Conservation (phyloP, 2,329 filamentous ascomycete genomes). For the Scortechinia acanthostroma region DNA sequence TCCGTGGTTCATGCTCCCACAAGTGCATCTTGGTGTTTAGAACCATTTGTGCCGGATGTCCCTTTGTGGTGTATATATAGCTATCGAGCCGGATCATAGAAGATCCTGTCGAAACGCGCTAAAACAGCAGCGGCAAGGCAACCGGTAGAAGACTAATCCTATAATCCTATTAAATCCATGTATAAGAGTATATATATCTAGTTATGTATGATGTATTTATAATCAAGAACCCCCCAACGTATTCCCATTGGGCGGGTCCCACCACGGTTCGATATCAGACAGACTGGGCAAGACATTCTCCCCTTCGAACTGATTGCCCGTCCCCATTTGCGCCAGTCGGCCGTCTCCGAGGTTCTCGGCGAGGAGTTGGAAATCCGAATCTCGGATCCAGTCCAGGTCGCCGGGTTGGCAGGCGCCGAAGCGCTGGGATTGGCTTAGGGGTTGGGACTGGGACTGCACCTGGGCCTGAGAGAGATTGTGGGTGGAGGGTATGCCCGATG, state of each 20-base stretch:
- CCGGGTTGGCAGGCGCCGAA: neutral
- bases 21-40: too few species aligned
- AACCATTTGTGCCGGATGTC: too few species aligned
- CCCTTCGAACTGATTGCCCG: neutral
- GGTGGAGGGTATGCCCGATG: neutral
- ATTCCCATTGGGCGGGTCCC: neutral
- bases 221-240: neutral
- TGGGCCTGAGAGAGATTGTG: neutral
- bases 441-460: neutral
- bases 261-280: neutral
- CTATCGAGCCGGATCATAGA: too few species aligned
- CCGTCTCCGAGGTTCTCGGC: neutral
- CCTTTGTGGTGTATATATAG: too few species aligned
- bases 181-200: neutral
- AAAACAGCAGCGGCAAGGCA: too few species aligned
- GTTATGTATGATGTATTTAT: neutral
- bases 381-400: neutral
- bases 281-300: neutral
- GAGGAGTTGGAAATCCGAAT: neutral
- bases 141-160: too few species aligned
- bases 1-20: too few species aligned
- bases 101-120: too few species aligned
- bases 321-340: neutral
- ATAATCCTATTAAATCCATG: too few species aligned
- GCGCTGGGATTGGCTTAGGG: neutral